phyloP scores from a whole-genome alignment of 768 basidiomycete species.

The Glaciozyma antarctica region DNA sequence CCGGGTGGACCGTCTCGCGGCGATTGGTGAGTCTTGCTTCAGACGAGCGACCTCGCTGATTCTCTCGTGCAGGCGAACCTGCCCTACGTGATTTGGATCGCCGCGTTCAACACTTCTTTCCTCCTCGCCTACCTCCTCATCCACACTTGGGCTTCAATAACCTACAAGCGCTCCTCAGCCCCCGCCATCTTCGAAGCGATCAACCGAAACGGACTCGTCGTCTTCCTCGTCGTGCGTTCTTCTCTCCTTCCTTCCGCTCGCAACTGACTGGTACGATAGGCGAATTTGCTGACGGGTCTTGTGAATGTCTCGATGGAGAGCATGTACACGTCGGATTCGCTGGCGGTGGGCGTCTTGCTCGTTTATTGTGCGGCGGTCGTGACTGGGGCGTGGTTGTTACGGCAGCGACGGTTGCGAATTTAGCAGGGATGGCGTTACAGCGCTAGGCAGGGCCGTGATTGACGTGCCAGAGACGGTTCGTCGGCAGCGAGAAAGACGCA shows the following conservation, averaged over 20 bases:
- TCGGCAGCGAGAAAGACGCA: too few relatives aligned
- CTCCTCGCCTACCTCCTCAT: conserved; percentile 68
- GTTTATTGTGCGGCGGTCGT: conserved; percentile 56
- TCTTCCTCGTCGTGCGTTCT: conserved; percentile 69
- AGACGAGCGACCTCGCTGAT: neutral
- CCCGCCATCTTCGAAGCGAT: conserved; percentile 61
- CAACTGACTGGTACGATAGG: conserved; percentile 44
- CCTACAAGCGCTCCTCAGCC: conserved; percentile 30
- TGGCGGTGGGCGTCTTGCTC: conserved; percentile 55
- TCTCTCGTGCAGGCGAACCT: conserved; percentile 58
- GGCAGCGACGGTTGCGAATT: conserved; percentile 31
- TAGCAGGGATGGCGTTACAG: neutral
- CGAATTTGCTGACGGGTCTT: conserved; percentile 75
- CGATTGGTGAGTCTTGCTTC: conserved; percentile 48
- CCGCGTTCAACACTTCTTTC: conserved; percentile 79
- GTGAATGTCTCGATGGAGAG: conserved; percentile 71
- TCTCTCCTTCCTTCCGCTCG: neutral
- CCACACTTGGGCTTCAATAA: conserved; percentile 55
- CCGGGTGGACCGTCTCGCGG: conserved; percentile 48
- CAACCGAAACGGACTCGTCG: conserved; percentile 64
- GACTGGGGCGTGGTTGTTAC: conserved; percentile 26
- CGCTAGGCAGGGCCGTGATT: too few relatives aligned
- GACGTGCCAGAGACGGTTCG: too few relatives aligned
- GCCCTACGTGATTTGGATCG: conserved; percentile 78
- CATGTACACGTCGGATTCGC: conserved; percentile 57